These are phyloP conservation scores for Lentinula aciculospora DNA, from an alignment of 768 basidiomycete species.

Conservation along the genomic window DNA sequence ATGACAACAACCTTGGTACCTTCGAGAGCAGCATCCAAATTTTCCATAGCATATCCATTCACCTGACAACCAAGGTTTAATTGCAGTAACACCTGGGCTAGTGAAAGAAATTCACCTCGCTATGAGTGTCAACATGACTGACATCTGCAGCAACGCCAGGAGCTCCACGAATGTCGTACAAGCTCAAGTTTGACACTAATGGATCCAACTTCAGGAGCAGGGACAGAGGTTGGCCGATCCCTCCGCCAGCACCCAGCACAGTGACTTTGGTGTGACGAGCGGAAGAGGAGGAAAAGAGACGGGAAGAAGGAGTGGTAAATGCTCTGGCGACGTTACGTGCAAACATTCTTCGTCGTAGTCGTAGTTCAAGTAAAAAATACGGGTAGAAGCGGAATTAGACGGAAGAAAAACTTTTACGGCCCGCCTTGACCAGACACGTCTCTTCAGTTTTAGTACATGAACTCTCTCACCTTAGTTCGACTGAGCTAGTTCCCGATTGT, in stretches of 20 bases:
- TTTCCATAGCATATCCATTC: constrained; percentile 74
- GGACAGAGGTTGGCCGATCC: constrained; percentile 96
- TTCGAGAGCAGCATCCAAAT: constrained; percentile 85
- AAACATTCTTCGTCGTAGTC: constrained; percentile 45
- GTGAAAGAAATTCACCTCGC: constrained; percentile 45
- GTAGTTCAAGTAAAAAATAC: background rate
- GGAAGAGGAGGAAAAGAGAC: constrained; percentile 73
- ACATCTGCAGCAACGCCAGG: constrained; percentile 98
- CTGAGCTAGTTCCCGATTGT: too few relatives aligned
- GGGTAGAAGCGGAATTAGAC: background rate
- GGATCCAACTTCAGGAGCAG: constrained; percentile 92
- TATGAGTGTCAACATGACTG: constrained; percentile 85
- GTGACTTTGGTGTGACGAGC: constrained; percentile 81
- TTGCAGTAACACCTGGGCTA: background rate
- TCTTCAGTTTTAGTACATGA: too few relatives aligned
- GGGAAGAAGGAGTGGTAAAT: constrained; percentile 45
- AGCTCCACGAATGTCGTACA: constrained; percentile 95
- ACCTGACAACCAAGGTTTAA: constrained; percentile 42
- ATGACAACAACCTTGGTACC: constrained; percentile 93
- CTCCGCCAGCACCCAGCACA: constrained; percentile 97
- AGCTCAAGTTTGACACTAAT: constrained; percentile 74
- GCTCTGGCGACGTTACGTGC: constrained; percentile 57
- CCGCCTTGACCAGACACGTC: too few relatives aligned
- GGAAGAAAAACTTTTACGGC: background rate
- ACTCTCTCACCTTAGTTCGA: too few relatives aligned